Evolutionary conservation across 371 early-diverging fungal genomes (phyloP), one percentile per base, ranked within the genome.

Genomic region (Chytridium lagenaria): DNA sequence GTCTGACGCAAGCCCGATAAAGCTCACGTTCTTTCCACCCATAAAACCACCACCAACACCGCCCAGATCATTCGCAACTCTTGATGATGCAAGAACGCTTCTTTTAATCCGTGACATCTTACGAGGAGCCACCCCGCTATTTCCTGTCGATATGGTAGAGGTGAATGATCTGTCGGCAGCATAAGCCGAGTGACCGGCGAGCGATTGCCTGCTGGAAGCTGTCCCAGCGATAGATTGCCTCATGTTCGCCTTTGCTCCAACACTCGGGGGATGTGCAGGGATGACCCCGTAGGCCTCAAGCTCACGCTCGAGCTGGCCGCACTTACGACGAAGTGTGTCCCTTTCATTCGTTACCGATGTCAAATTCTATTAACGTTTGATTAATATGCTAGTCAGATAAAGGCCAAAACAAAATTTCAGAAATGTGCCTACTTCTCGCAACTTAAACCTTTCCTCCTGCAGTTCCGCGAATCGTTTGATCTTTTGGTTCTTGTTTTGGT

Each of bases 401-500:
- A 10, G 12, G 44, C 44, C 44, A 44, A 44, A 44, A 44, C 44
- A 44, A 7, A 28, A 37, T 26, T 40, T 37, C 38, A 50, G 23
- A 7, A 40, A 61, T 3, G 23, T 40, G 28, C 71, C 23, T 37
- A 84, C 84, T 73, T 83, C 77, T 66, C 86, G 84, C 31, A 88
- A 71, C 19, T 76, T 75, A 15, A 84, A 49, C 63, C 83, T 83
- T 77, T 89, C 88, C 55, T 88, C 85, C 76, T 86, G 86, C 12
- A 89, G 70, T 30, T 85, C 83, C 0, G 80, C 80, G 28, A 88
- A 65, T 55, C 86, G 85, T 65, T 77, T 82, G 67, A 88, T 84
- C 82, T 87, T 85, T 67, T 85, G 85, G 23, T 75, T 57, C 31
- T 67, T 59, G 63, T 85, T 85, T 37, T 78, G 68, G 68, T 85